Conservation (phyloP, 345 rosid species). For the Eucalyptus virginea region DNA sequence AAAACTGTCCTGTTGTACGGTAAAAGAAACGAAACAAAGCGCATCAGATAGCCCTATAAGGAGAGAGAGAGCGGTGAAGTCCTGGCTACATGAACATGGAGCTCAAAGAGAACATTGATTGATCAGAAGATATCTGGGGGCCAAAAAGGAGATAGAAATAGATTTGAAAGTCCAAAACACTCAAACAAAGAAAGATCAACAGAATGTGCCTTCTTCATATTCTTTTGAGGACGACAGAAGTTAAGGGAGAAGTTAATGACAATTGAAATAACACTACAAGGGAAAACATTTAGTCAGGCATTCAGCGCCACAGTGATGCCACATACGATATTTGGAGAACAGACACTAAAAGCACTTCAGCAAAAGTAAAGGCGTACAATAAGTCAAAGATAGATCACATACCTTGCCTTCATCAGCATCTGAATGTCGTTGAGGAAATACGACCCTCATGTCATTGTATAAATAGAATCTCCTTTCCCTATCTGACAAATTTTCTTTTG, state of each 20-base stretch:
- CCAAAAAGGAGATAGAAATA: not conserved
- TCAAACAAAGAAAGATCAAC: not conserved
- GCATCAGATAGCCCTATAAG: not conserved
- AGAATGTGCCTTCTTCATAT: not conserved
- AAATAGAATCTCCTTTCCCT: slow-evolving; percentile 64
- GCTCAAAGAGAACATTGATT: not conserved
- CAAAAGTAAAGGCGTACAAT: not conserved
- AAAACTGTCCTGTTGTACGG: not conserved
- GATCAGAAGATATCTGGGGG: not conserved
- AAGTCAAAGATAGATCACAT: not conserved
- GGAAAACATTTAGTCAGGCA: not conserved
- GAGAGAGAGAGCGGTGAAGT: not conserved
- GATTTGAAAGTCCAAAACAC: not conserved
- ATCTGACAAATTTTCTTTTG: slow-evolving; percentile 17
- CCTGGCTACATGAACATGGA: not conserved
- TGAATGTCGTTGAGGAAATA: slow-evolving; percentile 92
- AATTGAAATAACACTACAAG: not conserved
- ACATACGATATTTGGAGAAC: not conserved
- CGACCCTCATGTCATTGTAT: slow-evolving; percentile 76
- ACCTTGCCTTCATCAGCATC: slow-evolving; percentile 98
- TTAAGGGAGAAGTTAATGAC: not conserved
- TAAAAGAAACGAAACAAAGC: not conserved
- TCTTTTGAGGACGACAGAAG: not conserved
- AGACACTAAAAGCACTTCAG: not conserved
- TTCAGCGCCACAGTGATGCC: not conserved